Base-by-base conservation (phyloP, 2,329 filamentous ascomycete species). In the Apiospora saccharicola region DNA sequence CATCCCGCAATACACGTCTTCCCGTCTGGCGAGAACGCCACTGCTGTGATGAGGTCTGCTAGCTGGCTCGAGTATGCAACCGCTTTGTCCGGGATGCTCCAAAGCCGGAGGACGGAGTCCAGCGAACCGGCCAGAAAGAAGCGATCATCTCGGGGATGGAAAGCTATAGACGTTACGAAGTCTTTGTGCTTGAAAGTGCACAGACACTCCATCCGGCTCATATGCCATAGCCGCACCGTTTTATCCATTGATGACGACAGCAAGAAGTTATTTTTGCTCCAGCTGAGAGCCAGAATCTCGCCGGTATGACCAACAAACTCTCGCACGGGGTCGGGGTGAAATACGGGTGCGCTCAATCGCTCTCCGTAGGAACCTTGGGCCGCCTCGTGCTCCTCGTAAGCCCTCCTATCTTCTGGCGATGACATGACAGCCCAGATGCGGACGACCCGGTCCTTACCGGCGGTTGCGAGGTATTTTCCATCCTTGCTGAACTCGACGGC, bases 231-330 rank as follows among this genome's bases (percentile, higher is more conserved):
- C 19, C 94, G 90, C 16, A 99, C 96, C 0, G 95, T 98, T 85
- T 98, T 98, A 81, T 99, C 96, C 95, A 98, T 98, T 0, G 95
- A 98, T 0, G 95, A 97, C 4, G 96, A 98, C 22, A 99, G 86
- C 41, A 99, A 83, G 77, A 99, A 99, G 81, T 97, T 98, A 83
- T 99, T 99, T 87, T 98, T 99, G 85, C 96, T 98, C 96, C 96
- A 99, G 81, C 94, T 97, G 73, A 99, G 82, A 80, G 98, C 96
- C 75, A 99, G 84, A 7, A 99, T 91, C 76, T 97, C 95, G 22
- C 93, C 92, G 0, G 90, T 92, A 80, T 99, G 96, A 5, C 95
- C 95, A 71, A 89, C 85, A 75, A 96, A 98, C 79, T 98, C 93
- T 71, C 92, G 89, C 13, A 94, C 81, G 0, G 95, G 94, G 78